These are phyloP conservation scores for Colletotrichum simmondsii DNA, from an alignment of 2,329 filamentous ascomycete species.

Conservation along the genomic window DNA sequence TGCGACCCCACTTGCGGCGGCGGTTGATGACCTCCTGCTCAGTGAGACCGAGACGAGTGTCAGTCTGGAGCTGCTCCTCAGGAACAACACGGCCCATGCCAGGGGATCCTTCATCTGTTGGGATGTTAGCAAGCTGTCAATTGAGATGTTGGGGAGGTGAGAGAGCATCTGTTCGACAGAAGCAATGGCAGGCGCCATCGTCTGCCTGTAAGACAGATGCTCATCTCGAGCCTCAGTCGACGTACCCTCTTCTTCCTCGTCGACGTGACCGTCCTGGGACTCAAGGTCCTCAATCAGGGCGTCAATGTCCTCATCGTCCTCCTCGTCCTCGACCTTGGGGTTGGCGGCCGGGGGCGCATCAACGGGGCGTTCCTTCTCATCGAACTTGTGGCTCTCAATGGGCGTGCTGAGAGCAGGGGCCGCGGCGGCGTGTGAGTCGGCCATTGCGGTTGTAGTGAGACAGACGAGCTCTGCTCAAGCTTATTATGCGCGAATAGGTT, in stretches of 20 bases:
- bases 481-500: constrained; percentile 27
- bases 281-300: constrained; percentile 89
- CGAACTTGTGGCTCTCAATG: constrained; percentile 73
- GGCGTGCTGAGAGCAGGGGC: constrained; percentile 71
- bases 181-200: background rate
- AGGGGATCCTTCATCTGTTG: constrained; percentile 47
- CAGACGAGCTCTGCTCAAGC: constrained; percentile 35
- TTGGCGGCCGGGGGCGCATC: constrained; percentile 48
- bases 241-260: constrained; percentile 70
- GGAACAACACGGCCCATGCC: constrained; percentile 72
- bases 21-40: constrained; percentile 72
- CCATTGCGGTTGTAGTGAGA: constrained; percentile 54
- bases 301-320: constrained; percentile 83
- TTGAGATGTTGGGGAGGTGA: too few species aligned
- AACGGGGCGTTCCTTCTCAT: constrained; percentile 67
- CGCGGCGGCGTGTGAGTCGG: constrained; percentile 62
- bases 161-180: too few species aligned
- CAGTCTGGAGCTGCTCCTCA: constrained; percentile 82
- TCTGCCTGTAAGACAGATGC: background rate
- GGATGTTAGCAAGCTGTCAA: constrained; percentile 10
- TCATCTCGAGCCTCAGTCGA: background rate
- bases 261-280: constrained; percentile 78
- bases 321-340: constrained; percentile 69
- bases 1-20: constrained; percentile 78
- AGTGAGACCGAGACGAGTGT: constrained; percentile 78